phyloP scores from a whole-genome alignment of 2,329 filamentous ascomycete genomes.

The Cladosporium sp. region DNA sequence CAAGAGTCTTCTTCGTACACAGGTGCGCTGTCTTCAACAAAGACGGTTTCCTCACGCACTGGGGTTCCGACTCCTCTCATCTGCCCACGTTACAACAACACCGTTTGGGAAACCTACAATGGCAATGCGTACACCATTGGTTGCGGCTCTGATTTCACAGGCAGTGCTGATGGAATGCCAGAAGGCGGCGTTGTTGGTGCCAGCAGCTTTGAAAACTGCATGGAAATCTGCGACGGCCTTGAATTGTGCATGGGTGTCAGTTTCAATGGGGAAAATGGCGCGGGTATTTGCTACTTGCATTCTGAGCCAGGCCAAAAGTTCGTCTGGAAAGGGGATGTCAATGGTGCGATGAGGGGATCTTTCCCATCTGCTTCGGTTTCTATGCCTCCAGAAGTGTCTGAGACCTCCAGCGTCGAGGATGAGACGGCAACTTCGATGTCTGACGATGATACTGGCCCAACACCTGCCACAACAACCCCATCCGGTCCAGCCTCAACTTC shows the following conservation, averaged over 20 bases:
- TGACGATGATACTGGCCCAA: slow-evolving; percentile 4
- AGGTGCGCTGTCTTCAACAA: slow-evolving; percentile 24
- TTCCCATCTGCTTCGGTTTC: neutral
- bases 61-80: slow-evolving; percentile 14
- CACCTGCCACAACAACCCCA: neutral
- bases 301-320: slow-evolving; percentile 2
- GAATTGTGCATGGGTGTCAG: slow-evolving; percentile 17
- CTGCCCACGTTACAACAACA: slow-evolving; percentile 17
- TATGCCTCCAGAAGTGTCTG: neutral
- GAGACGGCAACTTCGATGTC: slow-evolving; percentile 7
- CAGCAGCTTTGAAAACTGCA: slow-evolving; percentile 19
- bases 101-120: slow-evolving; percentile 15
- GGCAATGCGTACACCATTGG: slow-evolving; percentile 12
- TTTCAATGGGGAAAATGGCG: slow-evolving; percentile 20
- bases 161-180: neutral
- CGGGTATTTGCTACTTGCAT: slow-evolving; percentile 22
- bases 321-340: slow-evolving; percentile 15
- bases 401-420: neutral
- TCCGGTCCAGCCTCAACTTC: neutral
- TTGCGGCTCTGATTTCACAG: slow-evolving; percentile 16
- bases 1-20: slow-evolving; percentile 22
- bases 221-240: slow-evolving; percentile 18
- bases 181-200: neutral
- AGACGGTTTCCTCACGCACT: neutral
- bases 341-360: slow-evolving; percentile 9